These are phyloP conservation scores for Inga oerstediana DNA, from an alignment of 306 rosid species.

Conservation along the genomic window DNA sequence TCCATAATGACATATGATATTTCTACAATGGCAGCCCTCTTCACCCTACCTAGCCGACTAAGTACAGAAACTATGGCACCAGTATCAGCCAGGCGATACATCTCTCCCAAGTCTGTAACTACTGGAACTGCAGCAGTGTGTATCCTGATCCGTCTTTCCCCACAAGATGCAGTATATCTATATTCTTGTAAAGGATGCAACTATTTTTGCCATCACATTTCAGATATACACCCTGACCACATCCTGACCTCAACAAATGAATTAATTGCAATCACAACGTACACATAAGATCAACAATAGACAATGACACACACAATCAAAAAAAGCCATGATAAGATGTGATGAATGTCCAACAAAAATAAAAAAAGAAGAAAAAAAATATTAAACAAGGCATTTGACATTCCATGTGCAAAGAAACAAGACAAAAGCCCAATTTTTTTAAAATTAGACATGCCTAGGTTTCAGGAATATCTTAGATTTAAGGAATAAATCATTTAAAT, in stretches of 20 bases:
- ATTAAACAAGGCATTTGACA: neutral
- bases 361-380: neutral
- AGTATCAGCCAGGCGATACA: slow-evolving; percentile 89
- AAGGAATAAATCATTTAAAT: neutral
- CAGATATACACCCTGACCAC: slow-evolving; percentile 28
- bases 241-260: slow-evolving; percentile 23
- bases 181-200: slow-evolving; percentile 58
- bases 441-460: slow-evolving; percentile 9
- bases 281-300: neutral
- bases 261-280: slow-evolving; percentile 26
- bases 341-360: neutral
- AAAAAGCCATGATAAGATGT: slow-evolving; percentile 30
- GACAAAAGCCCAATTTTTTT: neutral
- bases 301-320: neutral
- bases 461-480: neutral
- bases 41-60: slow-evolving; percentile 77
- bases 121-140: slow-evolving; percentile 94
- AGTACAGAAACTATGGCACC: slow-evolving; percentile 86
- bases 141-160: slow-evolving; percentile 96
- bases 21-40: slow-evolving; percentile 26
- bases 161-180: slow-evolving; percentile 98
- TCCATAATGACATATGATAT: slow-evolving; percentile 17
- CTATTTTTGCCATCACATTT: slow-evolving; percentile 1
- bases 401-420: slow-evolving; percentile 3
- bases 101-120: slow-evolving; percentile 84